Evolutionary conservation across 73 alveolate genomes (phyloP).

Genomic region (Tetrahymena borealis): DNA sequence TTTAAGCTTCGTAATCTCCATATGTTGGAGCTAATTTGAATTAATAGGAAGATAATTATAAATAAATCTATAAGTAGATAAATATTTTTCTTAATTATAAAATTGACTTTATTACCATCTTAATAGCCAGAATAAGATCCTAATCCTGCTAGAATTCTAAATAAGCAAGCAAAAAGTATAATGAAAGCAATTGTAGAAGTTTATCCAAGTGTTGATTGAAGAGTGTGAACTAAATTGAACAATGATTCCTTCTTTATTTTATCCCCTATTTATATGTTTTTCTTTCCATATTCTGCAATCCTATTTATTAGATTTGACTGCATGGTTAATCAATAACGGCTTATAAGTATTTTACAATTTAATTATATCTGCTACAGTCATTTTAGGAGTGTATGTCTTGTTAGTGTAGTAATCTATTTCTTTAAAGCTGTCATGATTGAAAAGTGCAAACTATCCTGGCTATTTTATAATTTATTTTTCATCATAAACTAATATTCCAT

Average conservation of each 20-base stretch:
- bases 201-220: background rate
- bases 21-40: constrained; percentile 2
- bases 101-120: background rate
- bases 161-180: background rate
- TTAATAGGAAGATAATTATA: background rate
- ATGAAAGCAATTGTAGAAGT: background rate
- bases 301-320: background rate
- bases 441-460: background rate
- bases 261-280: background rate
- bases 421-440: background rate
- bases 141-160: background rate
- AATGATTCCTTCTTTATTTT: background rate
- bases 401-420: background rate
- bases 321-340: background rate
- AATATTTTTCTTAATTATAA: background rate
- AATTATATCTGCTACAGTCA: background rate
- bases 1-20: constrained; percentile 76
- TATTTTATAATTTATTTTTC: background rate
- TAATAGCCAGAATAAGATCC: background rate
- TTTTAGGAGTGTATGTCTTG: background rate
- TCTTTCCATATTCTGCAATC: background rate
- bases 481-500: background rate
- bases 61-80: background rate
- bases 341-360: constrained; percentile 8
- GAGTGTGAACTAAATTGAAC: background rate